Percentiles rank a stretch among this genome's conserved stretches.
phyloP scores from a whole-genome alignment of 2,329 filamentous ascomycete genomes.

The Neospermospora avenae region DNA sequence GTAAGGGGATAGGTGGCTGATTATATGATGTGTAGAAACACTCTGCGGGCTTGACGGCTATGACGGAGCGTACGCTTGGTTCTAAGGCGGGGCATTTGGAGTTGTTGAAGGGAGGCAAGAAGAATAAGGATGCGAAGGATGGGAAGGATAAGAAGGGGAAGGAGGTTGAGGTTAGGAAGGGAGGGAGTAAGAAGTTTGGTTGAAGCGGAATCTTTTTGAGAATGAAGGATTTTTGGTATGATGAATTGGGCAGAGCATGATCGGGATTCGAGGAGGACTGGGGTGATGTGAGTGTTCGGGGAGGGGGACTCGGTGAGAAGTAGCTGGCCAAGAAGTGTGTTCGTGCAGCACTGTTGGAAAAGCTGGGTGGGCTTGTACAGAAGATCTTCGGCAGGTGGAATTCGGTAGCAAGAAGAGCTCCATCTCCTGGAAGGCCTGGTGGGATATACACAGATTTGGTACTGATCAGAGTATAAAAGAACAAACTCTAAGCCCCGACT shows the following conservation, averaged over 20 bases:
- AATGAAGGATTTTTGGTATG: not conserved
- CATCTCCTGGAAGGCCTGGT: too few relatives aligned
- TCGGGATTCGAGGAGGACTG: too few relatives aligned
- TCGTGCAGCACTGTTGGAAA: not conserved
- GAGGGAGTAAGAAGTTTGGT: conserved; percentile 36
- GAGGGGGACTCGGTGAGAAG: not conserved
- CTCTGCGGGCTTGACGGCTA: conserved; percentile 56
- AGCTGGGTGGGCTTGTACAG: too few relatives aligned
- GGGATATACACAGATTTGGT: too few relatives aligned
- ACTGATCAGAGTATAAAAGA: too few relatives aligned
- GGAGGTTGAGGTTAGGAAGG: conserved; percentile 35
- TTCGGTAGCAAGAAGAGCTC: too few relatives aligned
- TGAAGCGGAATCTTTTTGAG: conserved; percentile 17
- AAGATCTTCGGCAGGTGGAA: too few relatives aligned
- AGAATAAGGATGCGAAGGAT: conserved; percentile 44
- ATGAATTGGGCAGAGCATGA: too few relatives aligned
- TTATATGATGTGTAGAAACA: conserved; percentile 47
- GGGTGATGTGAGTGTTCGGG: not conserved
- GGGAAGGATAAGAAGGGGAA: conserved; percentile 36
- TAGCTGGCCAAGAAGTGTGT: not conserved
- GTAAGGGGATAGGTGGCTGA: conserved; percentile 2
- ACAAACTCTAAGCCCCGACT: too few relatives aligned
- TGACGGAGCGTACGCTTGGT: conserved; percentile 66
- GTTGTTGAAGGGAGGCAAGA: conserved; percentile 64
- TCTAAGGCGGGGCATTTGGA: conserved; percentile 68